These are phyloP conservation scores for Lodderomyces orthopsilosis DNA, from an alignment of 1,139 yeast species.

Conservation along the genomic window DNA sequence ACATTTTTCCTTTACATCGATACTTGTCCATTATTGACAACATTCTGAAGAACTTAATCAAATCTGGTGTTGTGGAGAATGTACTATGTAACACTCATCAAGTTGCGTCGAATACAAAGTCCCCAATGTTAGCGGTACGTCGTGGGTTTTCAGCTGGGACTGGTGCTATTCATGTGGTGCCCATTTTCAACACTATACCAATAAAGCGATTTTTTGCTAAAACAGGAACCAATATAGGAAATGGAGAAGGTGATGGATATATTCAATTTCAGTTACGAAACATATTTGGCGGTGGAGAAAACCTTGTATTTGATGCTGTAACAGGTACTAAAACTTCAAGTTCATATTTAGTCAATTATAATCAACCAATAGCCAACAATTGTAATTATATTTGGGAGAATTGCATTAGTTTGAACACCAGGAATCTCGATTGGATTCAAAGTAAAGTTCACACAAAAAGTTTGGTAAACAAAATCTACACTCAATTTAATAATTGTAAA, in stretches of 20 bases:
- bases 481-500: conserved; percentile 20
- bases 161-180: conserved; percentile 40
- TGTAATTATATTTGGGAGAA: conserved; percentile 55
- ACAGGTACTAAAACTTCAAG: conserved; percentile 79
- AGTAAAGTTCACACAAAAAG: conserved; percentile 64
- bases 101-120: conserved; percentile 13
- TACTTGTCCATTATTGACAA: conserved; percentile 41
- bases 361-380: conserved; percentile 58
- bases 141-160: conserved; percentile 15
- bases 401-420: conserved; percentile 53
- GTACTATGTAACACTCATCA: conserved; percentile 40
- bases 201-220: conserved; percentile 68
- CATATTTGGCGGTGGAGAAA: conserved; percentile 87
- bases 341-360: conserved; percentile 62
- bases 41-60: conserved; percentile 40
- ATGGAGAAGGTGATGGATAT: conserved; percentile 94
- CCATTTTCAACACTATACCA: conserved; percentile 59
- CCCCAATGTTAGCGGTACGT: not conserved
- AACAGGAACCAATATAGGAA: conserved; percentile 93
- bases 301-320: conserved; percentile 69
- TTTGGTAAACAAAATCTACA: conserved; percentile 48
- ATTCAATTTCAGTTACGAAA: conserved; percentile 73
- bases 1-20: conserved; percentile 31
- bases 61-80: conserved; percentile 45
- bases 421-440: conserved; percentile 66